phyloP scores from a whole-genome alignment of 2,329 filamentous ascomycete genomes.

The Chaetomium olivaceum region DNA sequence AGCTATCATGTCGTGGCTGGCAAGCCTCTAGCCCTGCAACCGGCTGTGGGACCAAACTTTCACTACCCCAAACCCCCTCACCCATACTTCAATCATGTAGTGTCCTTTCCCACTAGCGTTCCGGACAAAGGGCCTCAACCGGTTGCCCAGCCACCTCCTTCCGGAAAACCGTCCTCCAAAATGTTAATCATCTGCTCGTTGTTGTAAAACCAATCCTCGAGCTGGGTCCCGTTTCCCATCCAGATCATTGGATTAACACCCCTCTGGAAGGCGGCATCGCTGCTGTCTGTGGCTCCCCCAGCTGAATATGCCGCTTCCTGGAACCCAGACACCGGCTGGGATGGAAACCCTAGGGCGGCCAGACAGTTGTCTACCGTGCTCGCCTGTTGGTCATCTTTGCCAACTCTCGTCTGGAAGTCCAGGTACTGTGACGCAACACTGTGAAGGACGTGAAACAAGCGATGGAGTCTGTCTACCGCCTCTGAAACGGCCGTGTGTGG shows the following conservation, averaged over 20 bases:
- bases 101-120: too few relatives aligned
- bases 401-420: constrained; percentile 37
- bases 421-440: constrained; percentile 60
- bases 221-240: constrained; percentile 42
- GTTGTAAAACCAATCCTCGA: constrained; percentile 44
- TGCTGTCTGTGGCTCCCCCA: constrained; percentile 1
- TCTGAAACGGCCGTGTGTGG: constrained; percentile 54
- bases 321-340: constrained; percentile 27
- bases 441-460: constrained; percentile 59
- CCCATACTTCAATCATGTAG: neutral
- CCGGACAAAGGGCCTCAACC: neutral
- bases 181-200: constrained; percentile 43
- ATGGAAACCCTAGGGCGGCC: constrained; percentile 50
- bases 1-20: constrained; percentile 22
- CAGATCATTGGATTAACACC: constrained; percentile 37
- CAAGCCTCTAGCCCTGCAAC: neutral
- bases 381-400: constrained; percentile 1
- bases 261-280: constrained; percentile 20
- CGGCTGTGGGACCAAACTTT: neutral
- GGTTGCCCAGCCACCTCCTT: neutral
- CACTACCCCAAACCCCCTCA: neutral
- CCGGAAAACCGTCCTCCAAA: constrained; percentile 35
- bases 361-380: constrained; percentile 51
- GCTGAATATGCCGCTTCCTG: constrained; percentile 5
- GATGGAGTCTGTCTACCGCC: constrained; percentile 48